Conservation (phyloP, 306 rosid genomes). For the Astragalus glycyphyllos region DNA sequence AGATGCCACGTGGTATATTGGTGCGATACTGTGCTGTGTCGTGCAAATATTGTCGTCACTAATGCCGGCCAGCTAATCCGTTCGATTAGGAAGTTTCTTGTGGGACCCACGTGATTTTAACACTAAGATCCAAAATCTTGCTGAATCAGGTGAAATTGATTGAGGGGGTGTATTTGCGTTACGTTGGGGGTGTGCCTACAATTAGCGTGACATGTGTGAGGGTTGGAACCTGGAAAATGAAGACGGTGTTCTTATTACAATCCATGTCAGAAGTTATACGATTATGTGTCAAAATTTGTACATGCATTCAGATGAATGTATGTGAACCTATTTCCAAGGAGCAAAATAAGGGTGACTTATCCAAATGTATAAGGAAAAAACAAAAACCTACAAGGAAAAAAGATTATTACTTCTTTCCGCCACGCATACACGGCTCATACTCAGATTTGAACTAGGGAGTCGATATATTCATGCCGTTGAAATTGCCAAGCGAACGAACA, state of each 20-base stretch:
- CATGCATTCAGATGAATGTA: not conserved
- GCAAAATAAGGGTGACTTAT: not conserved
- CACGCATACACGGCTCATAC: no score
- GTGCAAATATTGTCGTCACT: conserved; percentile 18
- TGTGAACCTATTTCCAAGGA: conserved; percentile 24
- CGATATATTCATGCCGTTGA: no score
- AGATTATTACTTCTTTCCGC: no score
- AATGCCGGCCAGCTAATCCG: conserved; percentile 42
- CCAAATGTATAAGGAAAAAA: not conserved
- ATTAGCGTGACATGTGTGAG: not conserved
- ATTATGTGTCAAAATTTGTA: not conserved
- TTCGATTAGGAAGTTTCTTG: conserved; percentile 47
- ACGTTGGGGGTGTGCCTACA: conserved; percentile 18
- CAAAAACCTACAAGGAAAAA: no score
- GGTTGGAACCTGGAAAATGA: not conserved
- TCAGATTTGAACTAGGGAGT: no score
- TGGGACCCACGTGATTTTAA: not conserved
- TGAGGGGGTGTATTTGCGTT: conserved; percentile 28
- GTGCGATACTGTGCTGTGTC: conserved; percentile 20
- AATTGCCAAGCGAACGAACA: no score
- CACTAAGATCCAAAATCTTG: not conserved
- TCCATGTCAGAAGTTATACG: conserved; percentile 7
- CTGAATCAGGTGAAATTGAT: not conserved
- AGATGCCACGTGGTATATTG: conserved; percentile 41
- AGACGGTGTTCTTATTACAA: not conserved